Conservation (phyloP, 2,329 filamentous ascomycete species). For the Metarhizium album region DNA sequence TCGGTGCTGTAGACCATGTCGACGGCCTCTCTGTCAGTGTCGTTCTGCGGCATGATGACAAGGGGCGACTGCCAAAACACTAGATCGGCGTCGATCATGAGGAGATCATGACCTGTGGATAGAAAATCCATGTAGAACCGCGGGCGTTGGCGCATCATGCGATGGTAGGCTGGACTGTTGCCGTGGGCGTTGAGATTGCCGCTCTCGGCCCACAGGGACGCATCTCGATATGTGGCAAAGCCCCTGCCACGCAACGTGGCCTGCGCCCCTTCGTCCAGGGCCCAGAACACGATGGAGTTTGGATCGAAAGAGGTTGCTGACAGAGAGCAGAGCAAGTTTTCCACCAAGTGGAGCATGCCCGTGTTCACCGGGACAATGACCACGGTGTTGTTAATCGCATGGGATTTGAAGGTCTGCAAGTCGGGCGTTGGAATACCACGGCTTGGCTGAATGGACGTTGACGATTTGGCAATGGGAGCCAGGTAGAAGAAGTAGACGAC, state of each 20-base stretch:
- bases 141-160: slow-evolving; percentile 2
- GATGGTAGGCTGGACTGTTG: not conserved
- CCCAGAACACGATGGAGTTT: slow-evolving; percentile 1
- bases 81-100: slow-evolving; percentile 1
- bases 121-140: slow-evolving; percentile 1
- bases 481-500: not conserved
- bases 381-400: slow-evolving; percentile 2
- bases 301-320: not conserved
- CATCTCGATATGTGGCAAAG: not conserved
- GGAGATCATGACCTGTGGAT: not conserved
- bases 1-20: slow-evolving; percentile 4
- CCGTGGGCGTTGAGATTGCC: not conserved
- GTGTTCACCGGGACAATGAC: slow-evolving; percentile 2
- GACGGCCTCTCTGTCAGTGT: not conserved
- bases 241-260: not conserved
- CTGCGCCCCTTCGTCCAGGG: slow-evolving; percentile 1
- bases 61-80: slow-evolving; percentile 3
- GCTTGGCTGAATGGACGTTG: not conserved
- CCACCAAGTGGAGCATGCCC: slow-evolving; percentile 1
- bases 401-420: not conserved
- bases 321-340: slow-evolving; percentile 3
- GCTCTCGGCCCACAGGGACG: not conserved
- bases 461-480: not conserved
- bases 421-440: not conserved
- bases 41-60: not conserved